phyloP scores from a whole-genome alignment of 179 eudicot genomes.

The Spergularia azorica region DNA sequence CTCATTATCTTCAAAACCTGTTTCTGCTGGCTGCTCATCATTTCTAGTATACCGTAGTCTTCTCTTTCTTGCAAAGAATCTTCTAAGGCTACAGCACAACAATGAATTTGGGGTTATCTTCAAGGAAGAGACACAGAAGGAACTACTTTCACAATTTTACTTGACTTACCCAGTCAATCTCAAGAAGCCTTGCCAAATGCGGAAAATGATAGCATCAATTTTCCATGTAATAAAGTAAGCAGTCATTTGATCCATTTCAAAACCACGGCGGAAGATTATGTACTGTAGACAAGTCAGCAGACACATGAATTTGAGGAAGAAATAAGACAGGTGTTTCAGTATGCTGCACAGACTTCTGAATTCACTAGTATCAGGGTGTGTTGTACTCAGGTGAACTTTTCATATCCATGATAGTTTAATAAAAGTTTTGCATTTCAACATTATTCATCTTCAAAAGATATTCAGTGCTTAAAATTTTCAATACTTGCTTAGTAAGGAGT shows the following conservation, averaged over 20 bases:
- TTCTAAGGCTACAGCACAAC: constrained; percentile 26
- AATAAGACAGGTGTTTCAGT: too few species aligned
- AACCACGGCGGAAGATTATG: constrained; percentile 38
- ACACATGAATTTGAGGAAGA: neutral
- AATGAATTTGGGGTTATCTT: neutral
- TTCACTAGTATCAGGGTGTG: too few species aligned
- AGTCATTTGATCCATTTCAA: constrained; percentile 40
- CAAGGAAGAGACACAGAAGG: neutral
- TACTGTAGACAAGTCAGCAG: constrained; percentile 24
- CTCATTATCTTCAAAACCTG: constrained; percentile 12
- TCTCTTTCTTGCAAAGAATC: constrained; percentile 31
- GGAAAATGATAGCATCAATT: constrained; percentile 37
- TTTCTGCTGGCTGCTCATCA: constrained; percentile 24
- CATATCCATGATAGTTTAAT: too few species aligned
- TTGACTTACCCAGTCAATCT: constrained; percentile 39
- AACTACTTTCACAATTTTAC: neutral
- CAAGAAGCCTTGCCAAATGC: constrained; percentile 32
- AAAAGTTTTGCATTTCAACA: too few species aligned
- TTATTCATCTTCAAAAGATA: too few species aligned
- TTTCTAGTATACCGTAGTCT: constrained; percentile 20
- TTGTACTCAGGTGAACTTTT: too few species aligned
- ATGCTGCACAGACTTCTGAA: too few species aligned
- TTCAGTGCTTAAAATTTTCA: too few species aligned
- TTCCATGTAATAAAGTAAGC: constrained; percentile 37
- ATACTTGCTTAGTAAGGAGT: too few species aligned